phyloP scores from a whole-genome alignment of 768 basidiomycete genomes.

The Tephrocybe sp. region DNA sequence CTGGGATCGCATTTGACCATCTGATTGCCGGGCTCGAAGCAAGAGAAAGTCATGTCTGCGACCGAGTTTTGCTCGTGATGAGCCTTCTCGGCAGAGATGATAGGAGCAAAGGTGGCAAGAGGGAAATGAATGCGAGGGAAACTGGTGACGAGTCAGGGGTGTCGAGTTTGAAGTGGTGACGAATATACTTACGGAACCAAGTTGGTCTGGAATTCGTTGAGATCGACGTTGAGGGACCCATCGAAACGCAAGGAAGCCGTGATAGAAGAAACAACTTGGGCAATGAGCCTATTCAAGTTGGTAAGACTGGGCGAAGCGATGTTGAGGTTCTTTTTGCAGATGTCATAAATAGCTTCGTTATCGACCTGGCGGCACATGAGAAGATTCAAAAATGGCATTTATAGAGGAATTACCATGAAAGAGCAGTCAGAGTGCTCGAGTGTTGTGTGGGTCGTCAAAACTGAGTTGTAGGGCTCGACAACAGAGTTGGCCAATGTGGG shows the following conservation, averaged over 20 bases:
- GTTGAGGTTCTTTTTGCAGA: constrained; percentile 94
- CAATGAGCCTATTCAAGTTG: constrained; percentile 96
- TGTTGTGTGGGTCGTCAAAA: constrained; percentile 96
- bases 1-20: constrained; percentile 96
- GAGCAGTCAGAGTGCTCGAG: constrained; percentile 99
- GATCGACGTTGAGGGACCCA: constrained; percentile 94
- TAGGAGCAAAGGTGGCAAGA: constrained; percentile 92
- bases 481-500: constrained; percentile 93
- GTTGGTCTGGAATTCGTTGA: constrained; percentile 99
- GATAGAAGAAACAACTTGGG: constrained; percentile 97
- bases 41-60: constrained; percentile 97
- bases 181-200: constrained; percentile 82
- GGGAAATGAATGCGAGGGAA: constrained; percentile 99
- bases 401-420: constrained; percentile 72
- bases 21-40: constrained; percentile 96
- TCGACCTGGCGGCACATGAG: constrained; percentile 50
- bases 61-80: constrained; percentile 97
- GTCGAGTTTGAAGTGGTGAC: constrained; percentile 73
- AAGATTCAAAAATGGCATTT: background rate
- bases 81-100: constrained; percentile 93
- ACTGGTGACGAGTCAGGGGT: constrained; percentile 33
- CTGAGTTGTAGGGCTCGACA: constrained; percentile 97
- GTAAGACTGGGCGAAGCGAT: constrained; percentile 85
- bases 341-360: constrained; percentile 96
- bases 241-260: constrained; percentile 97